Evolutionary conservation across 2,329 filamentous ascomycete genomes (phyloP).

Genomic region (Paraphaeosphaeria sporulosa): DNA sequence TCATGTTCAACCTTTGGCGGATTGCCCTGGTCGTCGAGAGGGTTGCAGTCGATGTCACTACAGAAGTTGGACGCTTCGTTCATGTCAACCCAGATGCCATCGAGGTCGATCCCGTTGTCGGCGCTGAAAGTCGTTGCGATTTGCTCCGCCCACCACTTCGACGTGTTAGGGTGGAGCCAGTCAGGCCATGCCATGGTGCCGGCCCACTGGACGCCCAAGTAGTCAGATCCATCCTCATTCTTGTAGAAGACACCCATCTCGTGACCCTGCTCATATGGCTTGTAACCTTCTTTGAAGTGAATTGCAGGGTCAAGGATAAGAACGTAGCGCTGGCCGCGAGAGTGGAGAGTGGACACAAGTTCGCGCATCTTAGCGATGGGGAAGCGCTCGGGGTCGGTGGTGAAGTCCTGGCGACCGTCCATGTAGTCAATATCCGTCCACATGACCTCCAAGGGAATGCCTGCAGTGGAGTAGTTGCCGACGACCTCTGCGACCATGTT

Average conservation of each 20-base stretch:
- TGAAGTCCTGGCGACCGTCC: slow-evolving; percentile 66
- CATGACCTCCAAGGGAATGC: slow-evolving; percentile 74
- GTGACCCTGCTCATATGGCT: slow-evolving; percentile 67
- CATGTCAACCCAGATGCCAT: slow-evolving; percentile 70
- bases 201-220: slow-evolving; percentile 77
- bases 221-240: slow-evolving; percentile 62
- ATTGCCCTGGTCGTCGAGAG: slow-evolving; percentile 47
- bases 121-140: slow-evolving; percentile 71
- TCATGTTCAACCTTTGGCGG: slow-evolving; percentile 66
- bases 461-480: slow-evolving; percentile 70
- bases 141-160: slow-evolving; percentile 74
- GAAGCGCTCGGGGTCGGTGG: slow-evolving; percentile 70
- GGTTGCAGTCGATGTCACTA: slow-evolving; percentile 52
- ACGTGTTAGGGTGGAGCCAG: slow-evolving; percentile 74
- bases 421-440: slow-evolving; percentile 81
- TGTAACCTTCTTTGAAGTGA: slow-evolving; percentile 61
- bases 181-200: slow-evolving; percentile 77
- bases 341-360: slow-evolving; percentile 71
- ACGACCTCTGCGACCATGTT: slow-evolving; percentile 72
- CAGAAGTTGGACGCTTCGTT: slow-evolving; percentile 52
- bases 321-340: slow-evolving; percentile 72
- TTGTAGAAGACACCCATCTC: slow-evolving; percentile 64
- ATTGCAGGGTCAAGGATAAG: slow-evolving; percentile 76
- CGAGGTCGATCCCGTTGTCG: slow-evolving; percentile 73
- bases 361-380: slow-evolving; percentile 68